These are phyloP conservation scores for Clitopilus hobsonii DNA, from an alignment of 768 basidiomycete species.

Conservation along the genomic window DNA sequence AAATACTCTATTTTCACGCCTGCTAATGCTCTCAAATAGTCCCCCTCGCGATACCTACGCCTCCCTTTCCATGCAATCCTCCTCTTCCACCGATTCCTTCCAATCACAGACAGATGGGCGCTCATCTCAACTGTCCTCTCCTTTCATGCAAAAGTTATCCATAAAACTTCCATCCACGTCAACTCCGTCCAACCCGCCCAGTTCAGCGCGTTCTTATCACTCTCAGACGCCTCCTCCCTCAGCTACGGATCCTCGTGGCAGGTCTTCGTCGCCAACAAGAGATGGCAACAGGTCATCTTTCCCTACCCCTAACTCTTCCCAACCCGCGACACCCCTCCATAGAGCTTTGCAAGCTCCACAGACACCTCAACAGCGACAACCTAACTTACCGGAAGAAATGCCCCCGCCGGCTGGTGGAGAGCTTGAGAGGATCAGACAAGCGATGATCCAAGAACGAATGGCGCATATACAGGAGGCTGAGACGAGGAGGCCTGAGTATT, in stretches of 20 bases:
- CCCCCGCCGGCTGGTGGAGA: conserved; percentile 42
- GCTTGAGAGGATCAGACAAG: conserved; percentile 54
- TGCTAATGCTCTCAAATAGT: conserved; percentile 8
- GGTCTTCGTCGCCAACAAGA: neutral
- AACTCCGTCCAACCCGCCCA: neutral
- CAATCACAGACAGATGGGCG: conserved; percentile 23
- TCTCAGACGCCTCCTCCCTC: conserved; percentile 17
- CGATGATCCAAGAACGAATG: conserved; percentile 44
- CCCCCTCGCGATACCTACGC: conserved; percentile 14
- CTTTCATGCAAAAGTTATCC: conserved; percentile 37
- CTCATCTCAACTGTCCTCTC: conserved; percentile 37
- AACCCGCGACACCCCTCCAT: conserved; percentile 10
- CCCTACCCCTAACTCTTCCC: conserved; percentile 5
- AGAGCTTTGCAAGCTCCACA: neutral
- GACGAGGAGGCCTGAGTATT: conserved; percentile 65
- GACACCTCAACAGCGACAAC: neutral
- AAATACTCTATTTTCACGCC: neutral
- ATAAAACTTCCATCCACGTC: conserved; percentile 6
- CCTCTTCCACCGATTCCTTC: conserved; percentile 24
- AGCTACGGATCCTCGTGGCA: neutral
- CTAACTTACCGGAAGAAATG: conserved; percentile 14
- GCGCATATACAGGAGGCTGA: conserved; percentile 52
- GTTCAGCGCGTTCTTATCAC: conserved; percentile 1
- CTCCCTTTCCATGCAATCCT: conserved; percentile 12
- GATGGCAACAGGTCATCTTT: neutral